These are phyloP conservation scores for Ophiostoma angusticollis DNA, from an alignment of 2,329 filamentous ascomycete species.

Conservation along the genomic window DNA sequence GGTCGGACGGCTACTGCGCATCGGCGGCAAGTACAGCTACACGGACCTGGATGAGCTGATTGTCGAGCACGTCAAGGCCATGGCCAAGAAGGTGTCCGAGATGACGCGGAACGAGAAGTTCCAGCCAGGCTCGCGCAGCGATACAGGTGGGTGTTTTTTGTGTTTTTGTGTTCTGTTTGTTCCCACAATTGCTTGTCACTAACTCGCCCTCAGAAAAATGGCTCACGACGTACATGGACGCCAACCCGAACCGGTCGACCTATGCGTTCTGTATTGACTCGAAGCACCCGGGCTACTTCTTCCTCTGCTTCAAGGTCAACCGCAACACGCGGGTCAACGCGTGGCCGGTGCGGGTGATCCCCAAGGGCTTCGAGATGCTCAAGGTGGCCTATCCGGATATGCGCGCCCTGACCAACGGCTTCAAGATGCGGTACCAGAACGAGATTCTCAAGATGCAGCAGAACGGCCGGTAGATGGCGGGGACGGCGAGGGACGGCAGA, in stretches of 20 bases:
- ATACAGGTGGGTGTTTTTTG: slow-evolving; percentile 61
- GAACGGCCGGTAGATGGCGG: slow-evolving; percentile 8
- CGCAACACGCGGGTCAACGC: slow-evolving; percentile 57
- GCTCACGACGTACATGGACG: slow-evolving; percentile 90
- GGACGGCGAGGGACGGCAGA: background rate
- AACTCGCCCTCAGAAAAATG: slow-evolving; percentile 59
- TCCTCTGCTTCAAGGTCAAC: slow-evolving; percentile 90
- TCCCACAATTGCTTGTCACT: background rate
- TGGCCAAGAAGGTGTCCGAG: slow-evolving; percentile 95
- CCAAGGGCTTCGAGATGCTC: slow-evolving; percentile 84
- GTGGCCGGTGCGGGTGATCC: slow-evolving; percentile 82
- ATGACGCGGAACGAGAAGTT: slow-evolving; percentile 92
- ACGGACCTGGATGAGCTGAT: slow-evolving; percentile 95
- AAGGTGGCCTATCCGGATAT: slow-evolving; percentile 88
- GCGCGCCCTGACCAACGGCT: slow-evolving; percentile 89
- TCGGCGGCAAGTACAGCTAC: slow-evolving; percentile 82
- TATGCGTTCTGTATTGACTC: slow-evolving; percentile 94
- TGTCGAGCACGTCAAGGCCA: slow-evolving; percentile 91
- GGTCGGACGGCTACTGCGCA: slow-evolving; percentile 71
- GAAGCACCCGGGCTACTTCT: slow-evolving; percentile 88
- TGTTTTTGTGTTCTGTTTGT: background rate
- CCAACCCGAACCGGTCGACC: slow-evolving; percentile 84
- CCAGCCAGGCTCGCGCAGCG: slow-evolving; percentile 64
- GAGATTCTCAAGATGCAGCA: slow-evolving; percentile 49
- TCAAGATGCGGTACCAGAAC: slow-evolving; percentile 67